phyloP scores from a whole-genome alignment of 768 basidiomycete genomes.

The Pisolithus marmoratus region DNA sequence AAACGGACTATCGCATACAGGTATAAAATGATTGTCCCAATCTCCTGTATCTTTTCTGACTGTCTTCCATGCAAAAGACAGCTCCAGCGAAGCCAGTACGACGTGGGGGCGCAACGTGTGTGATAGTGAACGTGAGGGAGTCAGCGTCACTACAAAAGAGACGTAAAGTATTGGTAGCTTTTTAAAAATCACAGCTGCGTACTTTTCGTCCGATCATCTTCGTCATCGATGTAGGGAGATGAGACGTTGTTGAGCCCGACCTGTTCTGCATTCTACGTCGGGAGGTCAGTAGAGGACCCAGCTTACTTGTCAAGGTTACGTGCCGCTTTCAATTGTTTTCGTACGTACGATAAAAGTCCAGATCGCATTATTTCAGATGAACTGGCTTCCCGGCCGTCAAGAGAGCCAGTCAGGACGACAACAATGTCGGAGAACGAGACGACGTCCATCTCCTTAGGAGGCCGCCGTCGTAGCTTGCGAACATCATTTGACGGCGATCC shows the following conservation, averaged over 20 bases:
- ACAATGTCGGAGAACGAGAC: conserved; percentile 43
- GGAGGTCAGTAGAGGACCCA: conserved; percentile 8
- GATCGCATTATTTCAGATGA: conserved; percentile 41
- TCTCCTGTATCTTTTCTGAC: conserved; percentile 3
- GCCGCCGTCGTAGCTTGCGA: conserved; percentile 28
- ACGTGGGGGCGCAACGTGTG: conserved; percentile 20
- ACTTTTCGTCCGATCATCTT: conserved; percentile 39
- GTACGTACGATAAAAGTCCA: conserved; percentile 43
- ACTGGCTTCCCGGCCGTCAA: conserved; percentile 40
- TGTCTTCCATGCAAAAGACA: conserved; percentile 37
- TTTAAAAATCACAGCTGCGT: conserved; percentile 9
- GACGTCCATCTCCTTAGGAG: conserved; percentile 41
- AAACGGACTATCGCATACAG: conserved; percentile 43
- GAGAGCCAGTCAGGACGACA: conserved; percentile 48
- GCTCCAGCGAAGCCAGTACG: conserved; percentile 33
- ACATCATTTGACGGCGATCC: conserved; percentile 26
- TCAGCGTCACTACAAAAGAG: conserved; percentile 32
- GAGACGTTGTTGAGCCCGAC: conserved; percentile 58
- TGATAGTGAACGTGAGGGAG: conserved; percentile 32
- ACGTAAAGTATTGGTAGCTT: conserved; percentile 5
- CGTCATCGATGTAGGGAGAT: conserved; percentile 41
- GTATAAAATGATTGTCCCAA: conserved; percentile 26
- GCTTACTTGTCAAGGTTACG: conserved; percentile 6
- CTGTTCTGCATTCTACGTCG: conserved; percentile 48
- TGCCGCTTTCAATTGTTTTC: conserved; percentile 47